Evolutionary conservation across 352 stramenopile genomes (phyloP).

Genomic region (Poterioochromonas sp.): DNA sequence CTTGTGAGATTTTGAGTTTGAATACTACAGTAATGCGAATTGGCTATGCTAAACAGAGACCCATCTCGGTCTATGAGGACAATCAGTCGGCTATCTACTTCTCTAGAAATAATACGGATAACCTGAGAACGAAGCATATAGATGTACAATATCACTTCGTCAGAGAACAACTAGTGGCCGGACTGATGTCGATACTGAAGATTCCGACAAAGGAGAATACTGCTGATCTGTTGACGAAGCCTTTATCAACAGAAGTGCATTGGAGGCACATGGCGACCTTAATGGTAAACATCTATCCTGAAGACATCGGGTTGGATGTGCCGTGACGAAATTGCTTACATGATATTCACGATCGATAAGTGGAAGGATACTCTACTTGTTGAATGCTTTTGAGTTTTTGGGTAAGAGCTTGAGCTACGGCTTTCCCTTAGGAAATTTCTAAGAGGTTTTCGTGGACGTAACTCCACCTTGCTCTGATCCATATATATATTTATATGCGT

Average conservation of each 20-base stretch:
- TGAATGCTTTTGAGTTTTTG: constrained; percentile 26
- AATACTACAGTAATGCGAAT: constrained; percentile 9
- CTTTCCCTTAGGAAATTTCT: constrained; percentile 34
- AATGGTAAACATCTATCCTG: constrained; percentile 30
- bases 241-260: constrained; percentile 29
- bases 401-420: constrained; percentile 26
- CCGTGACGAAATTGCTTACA: constrained; percentile 14
- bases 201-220: constrained; percentile 32
- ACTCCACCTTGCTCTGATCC: constrained; percentile 30
- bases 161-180: constrained; percentile 27
- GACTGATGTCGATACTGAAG: constrained; percentile 30
- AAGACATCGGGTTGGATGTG: constrained; percentile 21
- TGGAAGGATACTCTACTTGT: constrained; percentile 28
- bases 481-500: constrained; percentile 32
- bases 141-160: constrained; percentile 3
- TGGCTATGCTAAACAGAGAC: constrained; percentile 19
- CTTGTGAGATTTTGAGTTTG: constrained; percentile 23
- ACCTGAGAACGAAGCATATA: constrained; percentile 18
- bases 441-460: constrained; percentile 34
- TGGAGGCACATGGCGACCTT: constrained; percentile 26
- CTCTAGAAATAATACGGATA: neutral
- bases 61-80: constrained; percentile 18
- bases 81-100: constrained; percentile 26
- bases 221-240: constrained; percentile 28
- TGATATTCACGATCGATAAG: constrained; percentile 31